Base-by-base conservation (phyloP, 352 stramenopile genomes). In the Chrysophaeum taylorii region DNA sequence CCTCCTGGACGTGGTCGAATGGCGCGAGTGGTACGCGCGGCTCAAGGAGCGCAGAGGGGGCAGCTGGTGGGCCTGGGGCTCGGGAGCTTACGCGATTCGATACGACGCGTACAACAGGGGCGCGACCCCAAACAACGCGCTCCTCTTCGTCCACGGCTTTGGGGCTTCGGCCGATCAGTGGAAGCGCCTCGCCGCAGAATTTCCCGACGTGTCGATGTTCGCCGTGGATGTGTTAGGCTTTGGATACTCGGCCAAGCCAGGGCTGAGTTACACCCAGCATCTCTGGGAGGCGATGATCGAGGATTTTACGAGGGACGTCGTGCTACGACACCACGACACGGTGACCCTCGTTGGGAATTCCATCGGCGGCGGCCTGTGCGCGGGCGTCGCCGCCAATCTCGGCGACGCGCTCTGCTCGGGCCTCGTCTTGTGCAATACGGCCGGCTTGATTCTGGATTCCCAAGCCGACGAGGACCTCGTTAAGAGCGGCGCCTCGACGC, bases 81-180 rank as follows among this genome's bases (percentile, higher is more conserved):
- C n/a, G n/a, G n/a, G n/a, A n/a, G n/a, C n/a, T n/a, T n/a, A n/a
- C n/a, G n/a, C n/a, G n/a, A n/a, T n/a, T n/a, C n/a, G n/a, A n/a
- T n/a, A n/a, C n/a, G n/a, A n/a, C n/a, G n/a, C n/a, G n/a, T n/a
- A n/a, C n/a, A n/a, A n/a, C n/a, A n/a, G n/a, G n/a, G 4, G 27
- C 15, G 25, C 7, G 7, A 15, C 7, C 29, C 5, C 23, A 4
- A 7, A 23, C 18, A 15, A 9, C 4, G 4, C 52, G 33, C 23
- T 63, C 27, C 12, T 63, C 7, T 23, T 36, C 52, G 52, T 63
- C 7, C 52, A 63, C 52, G 52, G 52, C 52, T 63, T 63, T 25
- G 52, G 52, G 2, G 52, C 52, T 25, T 63, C 52, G 4, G 4
- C 27, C 7, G 33, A 63, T 33, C 52, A 63, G 52, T 63, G 52